Conservation (phyloP, 2,329 filamentous ascomycete genomes). For the Cryphonectria naterciae region DNA sequence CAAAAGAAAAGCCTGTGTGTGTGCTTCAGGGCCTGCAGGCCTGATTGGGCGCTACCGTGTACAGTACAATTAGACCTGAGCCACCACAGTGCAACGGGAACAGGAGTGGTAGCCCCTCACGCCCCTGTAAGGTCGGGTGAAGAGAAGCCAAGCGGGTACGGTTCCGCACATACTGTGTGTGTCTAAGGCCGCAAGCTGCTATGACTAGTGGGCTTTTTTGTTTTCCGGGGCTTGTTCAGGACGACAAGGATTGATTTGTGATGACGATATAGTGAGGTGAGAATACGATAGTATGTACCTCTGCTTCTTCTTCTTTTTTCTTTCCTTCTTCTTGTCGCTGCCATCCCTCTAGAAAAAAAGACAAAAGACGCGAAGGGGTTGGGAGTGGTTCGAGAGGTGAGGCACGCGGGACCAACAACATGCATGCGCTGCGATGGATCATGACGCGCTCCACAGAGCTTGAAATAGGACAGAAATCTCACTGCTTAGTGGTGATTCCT, state of each 20-base stretch:
- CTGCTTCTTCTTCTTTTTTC: too few species aligned
- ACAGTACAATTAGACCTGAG: neutral
- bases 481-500: neutral
- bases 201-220: neutral
- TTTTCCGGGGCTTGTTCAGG: neutral
- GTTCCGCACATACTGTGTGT: neutral
- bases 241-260: neutral
- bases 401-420: too few species aligned
- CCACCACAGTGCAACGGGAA: neutral
- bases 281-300: neutral
- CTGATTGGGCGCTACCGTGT: neutral
- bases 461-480: neutral
- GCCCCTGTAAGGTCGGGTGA: neutral
- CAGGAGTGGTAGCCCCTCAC: neutral
- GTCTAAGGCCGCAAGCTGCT: neutral
- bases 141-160: neutral
- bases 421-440: neutral
- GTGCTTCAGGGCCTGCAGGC: neutral
- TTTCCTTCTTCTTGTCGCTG: neutral
- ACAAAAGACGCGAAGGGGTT: too few species aligned
- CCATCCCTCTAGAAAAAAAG: neutral
- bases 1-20: neutral
- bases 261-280: slow-evolving; percentile 4
- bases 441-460: neutral
- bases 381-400: too few species aligned